phyloP scores from a whole-genome alignment of 345 rosid genomes.

The Eucalyptus sideroxylon region DNA sequence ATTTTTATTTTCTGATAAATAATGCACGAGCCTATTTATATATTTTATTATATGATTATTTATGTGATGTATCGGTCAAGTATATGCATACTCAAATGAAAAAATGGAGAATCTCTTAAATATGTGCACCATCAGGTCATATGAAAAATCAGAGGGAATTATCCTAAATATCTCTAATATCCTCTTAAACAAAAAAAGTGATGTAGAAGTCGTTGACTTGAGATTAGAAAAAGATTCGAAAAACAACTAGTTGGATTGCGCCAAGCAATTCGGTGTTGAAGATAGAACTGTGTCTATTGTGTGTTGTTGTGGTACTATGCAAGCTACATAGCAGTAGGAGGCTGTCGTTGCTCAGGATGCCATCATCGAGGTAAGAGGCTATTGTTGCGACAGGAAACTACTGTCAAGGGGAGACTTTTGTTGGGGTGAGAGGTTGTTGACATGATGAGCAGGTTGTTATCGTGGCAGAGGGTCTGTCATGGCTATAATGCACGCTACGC shows the following conservation, averaged over 20 bases:
- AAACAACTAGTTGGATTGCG: neutral
- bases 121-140: rapidly evolving
- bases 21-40: neutral
- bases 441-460: neutral
- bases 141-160: neutral
- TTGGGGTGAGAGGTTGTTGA: neutral
- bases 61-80: neutral
- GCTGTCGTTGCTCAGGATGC: neutral
- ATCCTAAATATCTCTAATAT: neutral
- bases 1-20: neutral
- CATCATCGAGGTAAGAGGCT: neutral
- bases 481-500: neutral
- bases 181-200: neutral
- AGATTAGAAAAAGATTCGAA: neutral
- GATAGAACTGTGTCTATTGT: neutral
- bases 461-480: rapidly evolving
- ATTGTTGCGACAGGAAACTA: rapidly evolving
- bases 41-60: neutral
- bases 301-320: neutral
- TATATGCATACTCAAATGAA: neutral
- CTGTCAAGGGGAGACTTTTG: neutral
- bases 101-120: neutral
- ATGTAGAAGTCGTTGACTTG: neutral
- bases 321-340: neutral
- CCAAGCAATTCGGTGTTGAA: neutral